Percentiles rank a stretch among this genome's conserved stretches.
phyloP scores from a whole-genome alignment of 805 yeast species.

The Metschnikowia continentalis region DNA sequence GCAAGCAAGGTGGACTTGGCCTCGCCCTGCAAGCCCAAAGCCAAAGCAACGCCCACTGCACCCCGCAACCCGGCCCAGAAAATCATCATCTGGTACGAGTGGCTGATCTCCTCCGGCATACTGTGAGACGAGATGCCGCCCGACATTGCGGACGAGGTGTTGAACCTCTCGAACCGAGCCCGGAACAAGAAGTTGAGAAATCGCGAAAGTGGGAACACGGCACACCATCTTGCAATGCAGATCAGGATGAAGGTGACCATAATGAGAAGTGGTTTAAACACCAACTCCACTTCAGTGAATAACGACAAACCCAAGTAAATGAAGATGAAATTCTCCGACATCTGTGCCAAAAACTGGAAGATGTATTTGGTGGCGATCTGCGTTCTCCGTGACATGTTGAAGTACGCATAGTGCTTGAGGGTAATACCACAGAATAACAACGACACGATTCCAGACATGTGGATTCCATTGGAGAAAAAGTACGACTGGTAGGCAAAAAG shows the following conservation, averaged over 20 bases:
- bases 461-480: constrained; percentile 97
- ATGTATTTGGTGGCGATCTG: constrained; percentile 95
- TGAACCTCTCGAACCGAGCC: constrained; percentile 46
- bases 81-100: constrained; percentile 96
- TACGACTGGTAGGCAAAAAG: constrained; percentile 93
- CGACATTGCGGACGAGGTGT: constrained; percentile 21
- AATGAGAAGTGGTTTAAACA: constrained; percentile 88
- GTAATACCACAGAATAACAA: constrained; percentile 94
- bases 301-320: constrained; percentile 90
- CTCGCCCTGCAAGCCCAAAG: constrained; percentile 96
- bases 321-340: constrained; percentile 94
- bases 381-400: constrained; percentile 94
- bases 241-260: constrained; percentile 86
- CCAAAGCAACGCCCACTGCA: constrained; percentile 98
- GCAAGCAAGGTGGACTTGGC: constrained; percentile 84
- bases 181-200: constrained; percentile 76
- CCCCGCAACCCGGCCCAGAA: constrained; percentile 99
- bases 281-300: constrained; percentile 93
- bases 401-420: constrained; percentile 93
- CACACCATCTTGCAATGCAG: constrained; percentile 94
- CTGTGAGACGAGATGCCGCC: constrained; percentile 42
- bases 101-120: constrained; percentile 84
- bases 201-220: constrained; percentile 90
- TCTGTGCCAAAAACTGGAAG: constrained; percentile 89
- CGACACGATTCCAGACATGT: constrained; percentile 98